Conservation (phyloP, 108 stramenopile genomes). For the Nitzschia palea region DNA sequence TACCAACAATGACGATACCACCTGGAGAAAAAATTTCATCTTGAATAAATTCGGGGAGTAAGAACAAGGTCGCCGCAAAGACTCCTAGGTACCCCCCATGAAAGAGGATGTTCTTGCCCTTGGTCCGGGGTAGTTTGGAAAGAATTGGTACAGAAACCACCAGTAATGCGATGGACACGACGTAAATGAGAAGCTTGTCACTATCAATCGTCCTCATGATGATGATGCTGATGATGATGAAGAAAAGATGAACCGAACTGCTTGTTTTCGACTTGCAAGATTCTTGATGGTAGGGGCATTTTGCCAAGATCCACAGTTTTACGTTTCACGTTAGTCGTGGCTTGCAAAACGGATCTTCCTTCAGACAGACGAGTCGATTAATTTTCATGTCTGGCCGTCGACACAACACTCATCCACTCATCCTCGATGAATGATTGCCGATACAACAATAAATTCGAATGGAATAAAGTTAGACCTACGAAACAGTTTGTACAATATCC, state of each 20-base stretch:
- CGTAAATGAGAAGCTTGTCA: slow-evolving; percentile 39
- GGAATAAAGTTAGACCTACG: too few species aligned
- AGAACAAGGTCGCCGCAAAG: slow-evolving; percentile 3
- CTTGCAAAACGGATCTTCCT: too few species aligned
- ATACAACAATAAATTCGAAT: too few species aligned
- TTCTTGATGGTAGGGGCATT: too few species aligned
- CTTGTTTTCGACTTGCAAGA: background rate
- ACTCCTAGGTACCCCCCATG: slow-evolving; percentile 28
- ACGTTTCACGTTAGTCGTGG: too few species aligned
- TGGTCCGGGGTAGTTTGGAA: slow-evolving; percentile 23
- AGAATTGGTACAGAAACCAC: slow-evolving; percentile 8
- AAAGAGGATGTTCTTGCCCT: slow-evolving; percentile 26
- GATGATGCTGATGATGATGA: background rate
- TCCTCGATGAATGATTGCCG: too few species aligned
- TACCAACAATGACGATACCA: slow-evolving; percentile 33
- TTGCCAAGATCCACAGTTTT: too few species aligned
- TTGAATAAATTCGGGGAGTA: slow-evolving; percentile 45
- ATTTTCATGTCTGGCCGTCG: too few species aligned
- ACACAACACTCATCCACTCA: too few species aligned
- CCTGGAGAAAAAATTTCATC: slow-evolving; percentile 46
- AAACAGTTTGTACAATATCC: too few species aligned
- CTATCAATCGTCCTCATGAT: slow-evolving; percentile 31
- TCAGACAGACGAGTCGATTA: too few species aligned
- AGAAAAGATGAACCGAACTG: background rate
- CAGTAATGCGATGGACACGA: slow-evolving; percentile 11